Evolutionary conservation across 257 asterid species (phyloP).

Genomic region (Petrea volubilis): DNA sequence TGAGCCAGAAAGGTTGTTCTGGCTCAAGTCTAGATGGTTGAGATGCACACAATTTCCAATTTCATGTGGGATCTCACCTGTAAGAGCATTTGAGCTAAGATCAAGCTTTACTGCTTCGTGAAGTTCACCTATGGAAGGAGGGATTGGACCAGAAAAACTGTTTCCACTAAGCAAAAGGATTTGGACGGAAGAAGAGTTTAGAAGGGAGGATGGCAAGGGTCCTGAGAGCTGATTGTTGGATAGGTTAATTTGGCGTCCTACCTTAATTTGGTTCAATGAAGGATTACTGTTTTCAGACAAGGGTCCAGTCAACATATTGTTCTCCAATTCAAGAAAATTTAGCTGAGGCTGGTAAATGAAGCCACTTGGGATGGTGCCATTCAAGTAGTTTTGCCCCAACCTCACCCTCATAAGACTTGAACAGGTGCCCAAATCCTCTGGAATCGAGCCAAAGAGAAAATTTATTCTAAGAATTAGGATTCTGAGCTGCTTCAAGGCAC

Average conservation of each 20-base stretch:
- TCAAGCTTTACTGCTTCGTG: slow-evolving; percentile 68
- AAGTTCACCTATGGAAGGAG: slow-evolving; percentile 77
- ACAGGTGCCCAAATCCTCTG: slow-evolving; percentile 71
- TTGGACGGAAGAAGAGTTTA: slow-evolving; percentile 67
- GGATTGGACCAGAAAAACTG: slow-evolving; percentile 71
- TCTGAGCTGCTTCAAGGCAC: slow-evolving; percentile 62
- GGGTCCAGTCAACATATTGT: slow-evolving; percentile 69
- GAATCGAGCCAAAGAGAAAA: slow-evolving; percentile 79
- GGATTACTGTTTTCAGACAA: slow-evolving; percentile 50
- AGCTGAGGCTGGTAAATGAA: slow-evolving; percentile 75
- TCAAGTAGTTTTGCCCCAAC: slow-evolving; percentile 76
- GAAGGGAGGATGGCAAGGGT: slow-evolving; percentile 63
- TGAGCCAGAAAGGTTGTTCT: slow-evolving; percentile 66
- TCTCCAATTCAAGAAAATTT: slow-evolving; percentile 81
- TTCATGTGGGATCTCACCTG: slow-evolving; percentile 71
- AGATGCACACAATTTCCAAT: slow-evolving; percentile 67
- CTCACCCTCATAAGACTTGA: slow-evolving; percentile 81
- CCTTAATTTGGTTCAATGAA: slow-evolving; percentile 41
- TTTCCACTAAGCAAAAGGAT: slow-evolving; percentile 66
- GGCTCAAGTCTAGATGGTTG: slow-evolving; percentile 86
- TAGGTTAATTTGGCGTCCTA: slow-evolving; percentile 63
- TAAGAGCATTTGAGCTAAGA: slow-evolving; percentile 54
- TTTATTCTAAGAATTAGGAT: slow-evolving; percentile 64
- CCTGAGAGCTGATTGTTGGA: slow-evolving; percentile 82
- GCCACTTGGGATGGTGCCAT: slow-evolving; percentile 81